Evolutionary conservation across 2,329 filamentous ascomycete species (phyloP).

Genomic region (Fusarium brachygibbosum): DNA sequence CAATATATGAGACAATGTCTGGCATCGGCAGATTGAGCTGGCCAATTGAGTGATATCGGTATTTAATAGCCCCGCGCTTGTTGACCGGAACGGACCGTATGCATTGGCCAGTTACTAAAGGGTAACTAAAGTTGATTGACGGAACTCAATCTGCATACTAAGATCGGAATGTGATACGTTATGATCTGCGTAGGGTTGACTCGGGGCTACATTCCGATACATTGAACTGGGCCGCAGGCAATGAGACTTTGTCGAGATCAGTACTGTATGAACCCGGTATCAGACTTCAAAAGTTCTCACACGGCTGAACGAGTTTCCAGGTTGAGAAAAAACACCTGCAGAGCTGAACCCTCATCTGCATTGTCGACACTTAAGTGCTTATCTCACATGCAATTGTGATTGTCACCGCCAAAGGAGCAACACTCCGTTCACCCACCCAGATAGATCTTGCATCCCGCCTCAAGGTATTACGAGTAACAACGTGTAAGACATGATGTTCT

Average conservation of each 20-base stretch:
- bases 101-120: slow-evolving; percentile 15
- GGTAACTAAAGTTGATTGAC: neutral
- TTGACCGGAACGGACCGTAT: slow-evolving; percentile 38
- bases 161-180: slow-evolving; percentile 8
- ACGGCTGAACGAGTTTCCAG: neutral
- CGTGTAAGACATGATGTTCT: slow-evolving; percentile 23
- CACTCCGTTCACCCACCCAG: neutral
- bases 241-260: neutral
- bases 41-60: slow-evolving; percentile 14
- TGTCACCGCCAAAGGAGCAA: slow-evolving; percentile 1
- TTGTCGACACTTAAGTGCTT: slow-evolving; percentile 3
- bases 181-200: neutral
- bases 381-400: neutral
- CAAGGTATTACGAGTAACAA: slow-evolving; percentile 1
- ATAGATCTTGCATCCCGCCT: slow-evolving; percentile 13
- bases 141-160: neutral
- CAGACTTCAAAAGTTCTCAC: neutral
- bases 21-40: slow-evolving; percentile 13
- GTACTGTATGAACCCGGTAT: neutral
- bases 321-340: neutral
- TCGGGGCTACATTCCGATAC: neutral
- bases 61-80: slow-evolving; percentile 19
- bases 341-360: neutral
- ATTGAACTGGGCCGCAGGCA: neutral
- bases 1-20: slow-evolving; percentile 24